Evolutionary conservation across 257 asterid species (phyloP).

Genomic region (Prunella vulgaris): DNA sequence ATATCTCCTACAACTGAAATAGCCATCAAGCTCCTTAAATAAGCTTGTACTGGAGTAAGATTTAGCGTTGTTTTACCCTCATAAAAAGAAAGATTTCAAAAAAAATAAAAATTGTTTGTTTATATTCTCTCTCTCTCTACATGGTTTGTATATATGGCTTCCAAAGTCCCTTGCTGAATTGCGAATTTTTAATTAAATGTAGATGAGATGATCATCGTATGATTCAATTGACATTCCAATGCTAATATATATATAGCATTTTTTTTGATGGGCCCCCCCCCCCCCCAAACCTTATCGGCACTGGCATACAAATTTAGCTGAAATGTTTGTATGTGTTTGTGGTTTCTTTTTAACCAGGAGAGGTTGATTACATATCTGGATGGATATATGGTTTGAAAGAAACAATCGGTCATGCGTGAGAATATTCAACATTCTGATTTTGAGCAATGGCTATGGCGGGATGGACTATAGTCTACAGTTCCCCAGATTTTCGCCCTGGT

Average conservation of each 20-base stretch:
- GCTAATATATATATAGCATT: too few relatives aligned
- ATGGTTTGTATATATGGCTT: not conserved
- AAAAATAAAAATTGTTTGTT: not conserved
- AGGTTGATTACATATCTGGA: conserved; percentile 29
- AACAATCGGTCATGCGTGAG: conserved; percentile 18
- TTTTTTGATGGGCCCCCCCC: too few relatives aligned
- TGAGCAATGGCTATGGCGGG: not conserved
- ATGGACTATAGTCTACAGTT: not conserved
- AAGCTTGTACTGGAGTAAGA: not conserved
- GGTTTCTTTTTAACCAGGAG: conserved; percentile 44
- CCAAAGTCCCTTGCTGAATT: too few relatives aligned
- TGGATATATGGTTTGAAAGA: conserved; percentile 13
- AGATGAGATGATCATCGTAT: not conserved
- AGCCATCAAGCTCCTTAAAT: not conserved
- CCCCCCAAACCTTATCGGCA: too few relatives aligned
- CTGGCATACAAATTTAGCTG: not conserved
- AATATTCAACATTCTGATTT: conserved; percentile 2
- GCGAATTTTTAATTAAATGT: too few relatives aligned
- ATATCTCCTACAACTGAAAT: not conserved
- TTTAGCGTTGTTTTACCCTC: not conserved
- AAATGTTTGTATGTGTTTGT: conserved; percentile 5
- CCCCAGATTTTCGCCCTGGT: conserved; percentile 8
- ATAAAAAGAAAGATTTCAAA: too few relatives aligned
- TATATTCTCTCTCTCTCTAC: not conserved
- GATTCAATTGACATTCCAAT: not conserved